Base-by-base conservation (phyloP, 177 flowering plant genomes). In the Telopea speciosissima region DNA sequence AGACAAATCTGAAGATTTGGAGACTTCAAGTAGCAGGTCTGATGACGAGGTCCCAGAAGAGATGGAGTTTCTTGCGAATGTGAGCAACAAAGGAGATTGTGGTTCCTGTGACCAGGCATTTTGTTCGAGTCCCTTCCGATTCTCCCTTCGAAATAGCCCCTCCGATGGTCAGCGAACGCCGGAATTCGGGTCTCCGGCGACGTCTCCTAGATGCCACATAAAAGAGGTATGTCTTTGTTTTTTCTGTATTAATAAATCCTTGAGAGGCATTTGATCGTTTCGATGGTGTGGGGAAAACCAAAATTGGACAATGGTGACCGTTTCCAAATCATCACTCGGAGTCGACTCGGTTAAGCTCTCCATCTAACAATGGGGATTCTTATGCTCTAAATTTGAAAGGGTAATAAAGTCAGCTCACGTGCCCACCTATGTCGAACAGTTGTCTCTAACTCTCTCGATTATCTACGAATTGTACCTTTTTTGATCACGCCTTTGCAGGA, bases 41-140 rank as follows among this genome's bases (percentile, higher is more conserved):
- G 82, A 77, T 4, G 31, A n/a, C n/a, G n/a, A n/a, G 21, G 77
- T 75, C 24, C 75, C 75, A 3, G 83, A 78, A 24, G 80, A 66
- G 44, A 73, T 67, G 63, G 76, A 68, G 49, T 70, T 67, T 7
- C 68, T 28, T 28, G n/a, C n/a, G 4, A 28, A 28, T 28, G 31
- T 28, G 3, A 28, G 31, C 0, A 28, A 28, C 31, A 28, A 28
- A 28, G 31, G 31, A 28, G 31, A 28, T 28, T 4, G 31, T 28
- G 31, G 31, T 28, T 28, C 31, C 3, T 28, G 31, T 28, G 31
- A 28, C 3, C 42, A 62, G 19, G 75, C 54, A 33, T 84, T 79
- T 60, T 79, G 87, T 72, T 76, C 81, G 24, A 89, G 93, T 76
- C 92, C 95, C 33, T 88, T 86, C 61, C 82, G 80, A 31, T 90